Base-by-base conservation (phyloP, 768 basidiomycete genomes). In the Rhodotorula babjevae region DNA sequence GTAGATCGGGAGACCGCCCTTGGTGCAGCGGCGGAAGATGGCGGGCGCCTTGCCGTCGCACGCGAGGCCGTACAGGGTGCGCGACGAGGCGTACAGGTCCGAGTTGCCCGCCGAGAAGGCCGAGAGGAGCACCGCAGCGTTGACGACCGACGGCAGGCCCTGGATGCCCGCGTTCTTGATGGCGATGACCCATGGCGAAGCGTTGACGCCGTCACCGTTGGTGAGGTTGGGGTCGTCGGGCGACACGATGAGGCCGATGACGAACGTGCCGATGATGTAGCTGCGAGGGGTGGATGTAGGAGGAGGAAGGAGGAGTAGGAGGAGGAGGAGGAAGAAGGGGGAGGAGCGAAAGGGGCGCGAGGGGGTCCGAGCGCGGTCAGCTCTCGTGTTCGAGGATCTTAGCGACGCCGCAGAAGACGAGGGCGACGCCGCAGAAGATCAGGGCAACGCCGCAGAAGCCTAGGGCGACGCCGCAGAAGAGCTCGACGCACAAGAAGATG, bases 181-280 rank as follows among this genome's bases (percentile, higher is more conserved):
- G 10, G 67, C 71, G 58, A 65, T 70, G n/a, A 67, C 65, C 81
- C 93, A 96, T 1, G 94, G 75, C 18, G 75, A 76, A 11, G 67
- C 72, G n/a, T 40, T 23, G 23, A 61, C 69, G 23, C 67, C 59
- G 33, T 46, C 29, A 21, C 31, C 59, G 46, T 59, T 55, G 16
- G 72, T 56, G 91, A 52, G 91, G 91, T 5, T 87, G 87, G 62
- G 68, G 72, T 89, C 84, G 78, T 85, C 88, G 56, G 86, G 91
- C 2, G 91, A 89, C 25, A 92, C 90, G 63, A 95, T 87, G 2
- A 93, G 82, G 56, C 92, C 91, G 75, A 96, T 93, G 8, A 67
- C 29, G 36, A 67, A 67, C 25, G 66, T 67, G 36, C 66, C 66
- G 58, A 61, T n/a, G 19, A 59, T 52, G 66, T 72, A 67, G 47